Evolutionary conservation across 176 grass and related monocot genomes (phyloP), one percentile per base, ranked within the genome.

Genomic region (Saccharum officinarum): DNA sequence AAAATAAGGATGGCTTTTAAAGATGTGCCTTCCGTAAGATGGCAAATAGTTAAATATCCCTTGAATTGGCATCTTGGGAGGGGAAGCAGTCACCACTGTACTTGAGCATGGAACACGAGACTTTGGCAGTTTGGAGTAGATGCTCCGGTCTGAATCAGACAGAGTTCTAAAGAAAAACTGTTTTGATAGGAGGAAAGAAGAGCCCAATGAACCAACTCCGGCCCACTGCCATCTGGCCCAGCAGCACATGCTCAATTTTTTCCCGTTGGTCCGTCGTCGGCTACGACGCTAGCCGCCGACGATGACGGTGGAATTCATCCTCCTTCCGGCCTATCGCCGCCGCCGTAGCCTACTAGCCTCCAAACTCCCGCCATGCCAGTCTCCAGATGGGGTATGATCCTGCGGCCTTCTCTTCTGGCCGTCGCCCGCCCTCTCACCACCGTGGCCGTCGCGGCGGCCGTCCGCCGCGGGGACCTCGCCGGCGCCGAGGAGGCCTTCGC

Each of bases 401-500:
- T 17, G 49, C 38, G 83, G 11, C 49, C 49, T 59, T 68, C 75
- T 44, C 26, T 78, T 46, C 83, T 71, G 49, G 26, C 25, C 31
- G 28, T 7, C 28, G 75, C 30, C 3, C 80, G 86, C 73, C 34
- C 31, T n/a, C 52, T 88, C 80, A 40, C 73, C 40, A 89, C 34
- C 37, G 86, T 78, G 30, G 77, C 84, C 65, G 66, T 85, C 22
- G 75, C 77, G 62, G 75, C 83, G 41, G 38, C 86, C 54, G 70
- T 91, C 75, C 83, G 79, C 44, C 54, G 45, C 16, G 77, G 87
- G 1, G 87, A 89, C 65, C 70, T 92, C 52, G 33, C 38, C 23
- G 71, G 55, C 26, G 83, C 86, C n/a, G 59, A 71, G 81, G 65
- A 87, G 37, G 84, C 78, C 7, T 86, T 90, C 55, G 49, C 76